Base-by-base conservation (phyloP, 768 basidiomycete species). In the Thelephora aurantiotincta region DNA sequence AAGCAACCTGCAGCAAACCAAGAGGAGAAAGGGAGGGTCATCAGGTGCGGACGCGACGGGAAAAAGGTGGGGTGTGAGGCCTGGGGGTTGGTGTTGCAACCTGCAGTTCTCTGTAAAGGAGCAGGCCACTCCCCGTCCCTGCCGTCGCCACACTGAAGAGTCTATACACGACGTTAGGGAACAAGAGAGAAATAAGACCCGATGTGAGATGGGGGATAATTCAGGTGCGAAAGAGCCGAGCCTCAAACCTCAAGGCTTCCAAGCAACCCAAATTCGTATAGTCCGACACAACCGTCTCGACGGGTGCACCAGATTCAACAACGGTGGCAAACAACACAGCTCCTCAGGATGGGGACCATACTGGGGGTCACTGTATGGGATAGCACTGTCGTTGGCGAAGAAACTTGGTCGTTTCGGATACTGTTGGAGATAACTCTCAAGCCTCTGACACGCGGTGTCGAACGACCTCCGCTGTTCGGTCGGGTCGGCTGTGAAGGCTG, bases 401-500 rank as follows among this genome's bases (percentile, higher is more conserved):
- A 37, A 13, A n/a, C 37, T 38, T 36, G 20, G 14, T 49, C 18
- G 66, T 59, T 45, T 68, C 59, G 11, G 55, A 57, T 54, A 69
- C 59, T 30, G 26, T 30, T 30, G 26, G 26, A 30, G 9, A 67
- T 73, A 75, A 46, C 67, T 63, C 33, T 73, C 72, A 71, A 77
- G 81, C 51, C 69, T 72, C 44, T 69, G 64, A 57, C 78, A 80
- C 35, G 76, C 72, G 7, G 63, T 63, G 50, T 78, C 71, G 59
- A 78, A 82, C 13, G 64, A 61, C 52, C 75, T 73, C 43, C 77
- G 74, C 47, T 77, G 74, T 26, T 63, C 58, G 9, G 74, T 68
- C 7, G 67, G 63, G 20, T 67, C 57, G 0, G 67, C 62, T 11
- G 66, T 56, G 13, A 68, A 62, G 9, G 65, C 57, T 23, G 58